Evolutionary conservation across 768 basidiomycete genomes (phyloP), one percentile per base, ranked within the genome.

Genomic region (Boletus rubropictus): DNA sequence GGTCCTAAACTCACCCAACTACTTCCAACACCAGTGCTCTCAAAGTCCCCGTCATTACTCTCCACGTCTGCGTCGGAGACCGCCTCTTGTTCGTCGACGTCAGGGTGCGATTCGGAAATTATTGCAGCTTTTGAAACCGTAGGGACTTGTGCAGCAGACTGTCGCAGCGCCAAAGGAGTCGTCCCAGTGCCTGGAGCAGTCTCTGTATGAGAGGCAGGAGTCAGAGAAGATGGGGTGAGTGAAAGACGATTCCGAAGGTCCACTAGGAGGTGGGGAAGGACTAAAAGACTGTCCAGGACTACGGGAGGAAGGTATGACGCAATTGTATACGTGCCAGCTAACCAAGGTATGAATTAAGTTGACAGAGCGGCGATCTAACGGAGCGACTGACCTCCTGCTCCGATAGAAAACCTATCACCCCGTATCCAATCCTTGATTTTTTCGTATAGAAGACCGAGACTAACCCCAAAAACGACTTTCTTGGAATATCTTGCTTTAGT

Each of bases 1-100:
- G 60, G 46, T 32, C 59, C 60, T 59, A 89, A 66, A 60, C 79
- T 86, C 42, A 90, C 69, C 87, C 87, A 90, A 52, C 84, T 87
- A 40, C 78, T 73, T 31, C 69, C 78, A 22, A 78, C 78, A 25
- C 71, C 72, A 5, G 72, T 67, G 11, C 55, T 63, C 49, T 76
- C 80, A 3, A 75, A 70, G 48, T 78, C 79, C 2, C 74, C 76
- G 11, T 71, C 67, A 53, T 79, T 81, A 55, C 82, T 82, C 63
- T 87, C 86, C 10, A 78, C 72, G 48, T 88, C 86, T 6, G 77
- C 76, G 44, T 88, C 85, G 1, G 84, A 85, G 36, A 69, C 73
- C 17, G 71, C 68, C 45, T 81, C 85, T 17, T 57, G 54, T 41
- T 59, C 58, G 2, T 51, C 43, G 12, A 44, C 49, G 37, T 55